Percentiles rank a stretch among this genome's conserved stretches.
phyloP scores from a whole-genome alignment of 2,329 filamentous ascomycete genomes.

The Alternaria ethzedia region DNA sequence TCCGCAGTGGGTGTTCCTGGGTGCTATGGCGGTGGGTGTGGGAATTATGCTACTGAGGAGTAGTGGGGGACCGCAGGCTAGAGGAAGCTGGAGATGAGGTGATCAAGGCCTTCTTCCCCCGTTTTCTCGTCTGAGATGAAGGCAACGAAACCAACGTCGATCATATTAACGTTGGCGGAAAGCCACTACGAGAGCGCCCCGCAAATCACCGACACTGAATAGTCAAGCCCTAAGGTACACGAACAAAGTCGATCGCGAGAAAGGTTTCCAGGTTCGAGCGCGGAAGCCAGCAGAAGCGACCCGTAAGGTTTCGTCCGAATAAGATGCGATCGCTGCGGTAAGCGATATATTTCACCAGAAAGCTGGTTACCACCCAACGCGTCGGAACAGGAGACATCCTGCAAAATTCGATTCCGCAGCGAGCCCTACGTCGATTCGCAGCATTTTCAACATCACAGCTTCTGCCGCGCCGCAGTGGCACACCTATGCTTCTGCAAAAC shows the following conservation, averaged over 20 bases:
- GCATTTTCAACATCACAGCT: not conserved
- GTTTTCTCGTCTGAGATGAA: not conserved
- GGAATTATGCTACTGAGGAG: not conserved
- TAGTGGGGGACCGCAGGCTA: not conserved
- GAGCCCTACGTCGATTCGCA: not conserved
- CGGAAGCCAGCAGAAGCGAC: not conserved
- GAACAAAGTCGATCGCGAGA: not conserved
- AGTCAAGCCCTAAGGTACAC: not conserved
- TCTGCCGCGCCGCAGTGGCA: not conserved
- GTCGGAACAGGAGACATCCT: not conserved
- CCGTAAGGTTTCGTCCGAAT: not conserved
- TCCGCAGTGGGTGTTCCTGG: constrained; percentile 1
- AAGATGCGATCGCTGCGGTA: not conserved
- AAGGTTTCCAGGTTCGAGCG: not conserved
- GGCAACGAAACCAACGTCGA: not conserved
- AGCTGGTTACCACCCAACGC: not conserved
- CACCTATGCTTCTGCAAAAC: accelerated
- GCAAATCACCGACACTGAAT: not conserved
- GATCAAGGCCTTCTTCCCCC: accelerated
- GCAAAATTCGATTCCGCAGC: not conserved
- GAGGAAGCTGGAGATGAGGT: not conserved
- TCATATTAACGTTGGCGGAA: not conserved
- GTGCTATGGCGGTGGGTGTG: not conserved
- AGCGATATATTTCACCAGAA: not conserved
- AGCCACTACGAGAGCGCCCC: not conserved